phyloP scores from a whole-genome alignment of 2,329 filamentous ascomycete species.

The Metarhizium guizhouense region DNA sequence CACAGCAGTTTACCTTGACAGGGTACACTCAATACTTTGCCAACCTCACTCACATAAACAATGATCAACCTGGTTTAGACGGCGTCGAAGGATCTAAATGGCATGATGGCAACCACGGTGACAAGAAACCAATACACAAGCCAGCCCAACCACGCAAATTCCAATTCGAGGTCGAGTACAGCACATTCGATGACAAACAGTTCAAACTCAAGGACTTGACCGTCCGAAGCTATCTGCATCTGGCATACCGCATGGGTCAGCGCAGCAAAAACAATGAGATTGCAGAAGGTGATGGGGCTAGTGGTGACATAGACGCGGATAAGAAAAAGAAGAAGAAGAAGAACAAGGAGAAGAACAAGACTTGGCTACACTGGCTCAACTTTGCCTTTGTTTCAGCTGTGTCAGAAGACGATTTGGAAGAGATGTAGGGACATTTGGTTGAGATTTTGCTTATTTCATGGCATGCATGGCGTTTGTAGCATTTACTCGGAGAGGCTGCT shows the following conservation, averaged over 20 bases:
- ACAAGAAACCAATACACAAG: constrained; percentile 41
- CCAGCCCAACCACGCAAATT: constrained; percentile 56
- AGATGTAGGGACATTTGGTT: constrained; percentile 21
- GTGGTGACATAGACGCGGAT: constrained; percentile 14
- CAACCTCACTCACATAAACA: constrained; percentile 86
- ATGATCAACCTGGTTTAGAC: constrained; percentile 35
- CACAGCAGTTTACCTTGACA: constrained; percentile 69
- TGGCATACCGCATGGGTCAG: constrained; percentile 68
- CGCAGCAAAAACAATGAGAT: constrained; percentile 8
- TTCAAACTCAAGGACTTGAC: constrained; percentile 79
- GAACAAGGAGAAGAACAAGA: constrained; percentile 50
- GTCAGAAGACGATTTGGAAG: constrained; percentile 54
- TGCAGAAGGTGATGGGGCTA: neutral
- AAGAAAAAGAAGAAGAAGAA: constrained; percentile 39
- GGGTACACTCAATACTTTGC: constrained; percentile 88
- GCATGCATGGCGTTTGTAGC: constrained; percentile 7
- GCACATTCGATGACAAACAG: constrained; percentile 65
- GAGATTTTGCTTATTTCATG: neutral
- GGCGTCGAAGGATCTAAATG: constrained; percentile 35
- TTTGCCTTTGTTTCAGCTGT: constrained; percentile 74
- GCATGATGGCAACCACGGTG: constrained; percentile 55
- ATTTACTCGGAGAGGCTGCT: neutral
- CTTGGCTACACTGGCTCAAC: constrained; percentile 69
- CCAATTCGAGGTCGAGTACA: constrained; percentile 75
- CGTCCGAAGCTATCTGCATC: constrained; percentile 66